Evolutionary conservation across 495 filamentous ascomycete species (phyloP).

Genomic region (Parmelia sp.): DNA sequence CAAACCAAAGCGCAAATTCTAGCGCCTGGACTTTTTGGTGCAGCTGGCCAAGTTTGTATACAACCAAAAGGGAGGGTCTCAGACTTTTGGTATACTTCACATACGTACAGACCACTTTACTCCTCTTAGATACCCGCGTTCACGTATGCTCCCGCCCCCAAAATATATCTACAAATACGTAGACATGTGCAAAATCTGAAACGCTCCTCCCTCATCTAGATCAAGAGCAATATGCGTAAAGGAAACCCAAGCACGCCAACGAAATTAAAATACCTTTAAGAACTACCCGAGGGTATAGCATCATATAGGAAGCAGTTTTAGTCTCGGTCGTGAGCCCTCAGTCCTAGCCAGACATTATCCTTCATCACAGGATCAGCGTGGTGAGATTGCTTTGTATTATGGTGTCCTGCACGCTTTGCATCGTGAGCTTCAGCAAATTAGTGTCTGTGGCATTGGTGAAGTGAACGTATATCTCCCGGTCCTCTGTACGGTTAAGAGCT

Average conservation of each 20-base stretch:
- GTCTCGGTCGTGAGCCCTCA: constrained; percentile 10
- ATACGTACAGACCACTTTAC: background rate
- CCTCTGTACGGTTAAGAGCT: constrained; percentile 73
- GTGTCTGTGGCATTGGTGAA: constrained; percentile 95
- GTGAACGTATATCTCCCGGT: constrained; percentile 88
- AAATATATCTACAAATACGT: constrained; percentile 1
- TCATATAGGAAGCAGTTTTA: background rate
- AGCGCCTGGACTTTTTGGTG: background rate
- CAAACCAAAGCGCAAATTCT: background rate
- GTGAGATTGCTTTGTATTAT: constrained; percentile 98
- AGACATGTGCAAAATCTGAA: constrained; percentile 3
- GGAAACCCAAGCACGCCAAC: constrained; percentile 6
- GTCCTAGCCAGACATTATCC: background rate
- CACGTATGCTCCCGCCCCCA: background rate
- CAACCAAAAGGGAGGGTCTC: background rate
- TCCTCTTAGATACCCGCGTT: background rate
- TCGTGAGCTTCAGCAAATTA: constrained; percentile 91
- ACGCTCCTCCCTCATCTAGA: constrained; percentile 4
- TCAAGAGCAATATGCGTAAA: constrained; percentile 9
- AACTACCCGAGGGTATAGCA: background rate
- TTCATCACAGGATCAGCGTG: constrained; percentile 71
- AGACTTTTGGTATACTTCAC: background rate
- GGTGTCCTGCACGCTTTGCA: constrained; percentile 97
- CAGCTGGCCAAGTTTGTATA: constrained; percentile 1
- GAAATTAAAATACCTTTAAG: background rate